Evolutionary conservation across 371 early-diverging fungal genomes (phyloP), one percentile per base, ranked within the genome.

Genomic region (Rhizopus arrhizus): DNA sequence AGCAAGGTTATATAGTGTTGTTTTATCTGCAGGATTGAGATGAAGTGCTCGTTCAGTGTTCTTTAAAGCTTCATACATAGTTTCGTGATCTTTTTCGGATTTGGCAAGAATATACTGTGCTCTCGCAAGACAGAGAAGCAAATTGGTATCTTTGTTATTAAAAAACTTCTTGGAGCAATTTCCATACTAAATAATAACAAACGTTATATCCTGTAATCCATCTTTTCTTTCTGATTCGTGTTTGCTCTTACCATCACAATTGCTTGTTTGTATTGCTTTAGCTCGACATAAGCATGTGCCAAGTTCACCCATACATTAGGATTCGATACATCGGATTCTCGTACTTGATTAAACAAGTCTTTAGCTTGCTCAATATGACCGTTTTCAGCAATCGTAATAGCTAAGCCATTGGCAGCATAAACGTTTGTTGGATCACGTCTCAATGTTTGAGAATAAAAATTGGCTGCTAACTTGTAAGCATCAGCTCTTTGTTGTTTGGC

Each of bases 401-500:
- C 91, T 15, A 90, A 75, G 36, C 93, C 92, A 58, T 91, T 91
- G 3, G 89, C 91, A 0, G 93, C 93, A 56, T 85, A 86, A 0
- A 81, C 81, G 56, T 91, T 91, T 45, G 69, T 79, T 6, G 81
- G 80, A 63, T 96, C 94, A 7, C 85, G 72, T 62, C 82, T 70
- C 42, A 97, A 61, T 3, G 89, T 91, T 67, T 90, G 94, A 34
- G 84, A 83, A 65, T 89, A 96, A 63, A 91, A 94, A 68, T 93
- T 90, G 47, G 87, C 70, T 0, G 94, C 92, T 43, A 90, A 78
- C 56, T 85, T 88, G 67, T 88, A 87, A 33, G 84, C 67, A 38
- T 81, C 82, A 51, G 73, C 64, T 41, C 84, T 74, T 62, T 77
- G 53, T 32, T 47, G 43, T 13, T 61, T 68, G 4, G 29, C 32